phyloP scores from a whole-genome alignment of 1,139 yeast species.

The Candida glucosophila region DNA sequence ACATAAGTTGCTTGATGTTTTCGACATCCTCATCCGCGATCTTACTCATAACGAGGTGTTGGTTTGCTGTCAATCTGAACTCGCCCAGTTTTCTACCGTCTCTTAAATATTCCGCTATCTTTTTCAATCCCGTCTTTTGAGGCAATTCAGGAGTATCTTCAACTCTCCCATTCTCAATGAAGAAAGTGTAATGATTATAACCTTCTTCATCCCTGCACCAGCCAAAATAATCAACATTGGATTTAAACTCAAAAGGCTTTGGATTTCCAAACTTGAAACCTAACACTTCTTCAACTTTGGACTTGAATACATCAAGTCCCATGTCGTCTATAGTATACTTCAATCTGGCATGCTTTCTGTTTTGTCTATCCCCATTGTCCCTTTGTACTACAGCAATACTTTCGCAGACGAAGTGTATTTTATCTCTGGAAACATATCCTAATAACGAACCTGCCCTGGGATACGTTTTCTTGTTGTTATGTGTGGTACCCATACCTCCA shows the following conservation, averaged over 20 bases:
- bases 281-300: conserved; percentile 74
- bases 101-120: conserved; percentile 60
- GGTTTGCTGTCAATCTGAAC: conserved; percentile 93
- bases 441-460: conserved; percentile 89
- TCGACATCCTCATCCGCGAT: conserved; percentile 63
- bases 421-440: conserved; percentile 65
- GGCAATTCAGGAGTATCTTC: conserved; percentile 88
- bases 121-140: conserved; percentile 79
- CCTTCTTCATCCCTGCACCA: conserved; percentile 91
- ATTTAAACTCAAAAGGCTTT: conserved; percentile 66
- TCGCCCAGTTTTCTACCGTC: conserved; percentile 53
- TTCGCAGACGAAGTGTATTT: conserved; percentile 75
- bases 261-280: conserved; percentile 70
- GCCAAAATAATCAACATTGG: conserved; percentile 88
- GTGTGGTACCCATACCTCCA: conserved; percentile 99
- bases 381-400: conserved; percentile 91
- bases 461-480: conserved; percentile 91
- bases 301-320: conserved; percentile 75
- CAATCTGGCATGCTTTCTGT: conserved; percentile 96
- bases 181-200: conserved; percentile 82
- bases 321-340: conserved; percentile 93
- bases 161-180: conserved; percentile 94
- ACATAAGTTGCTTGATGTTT: conserved; percentile 53
- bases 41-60: conserved; percentile 74
- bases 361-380: conserved; percentile 90